Conservation (phyloP, 2,329 filamentous ascomycete species). For the Helotiales sp. region DNA sequence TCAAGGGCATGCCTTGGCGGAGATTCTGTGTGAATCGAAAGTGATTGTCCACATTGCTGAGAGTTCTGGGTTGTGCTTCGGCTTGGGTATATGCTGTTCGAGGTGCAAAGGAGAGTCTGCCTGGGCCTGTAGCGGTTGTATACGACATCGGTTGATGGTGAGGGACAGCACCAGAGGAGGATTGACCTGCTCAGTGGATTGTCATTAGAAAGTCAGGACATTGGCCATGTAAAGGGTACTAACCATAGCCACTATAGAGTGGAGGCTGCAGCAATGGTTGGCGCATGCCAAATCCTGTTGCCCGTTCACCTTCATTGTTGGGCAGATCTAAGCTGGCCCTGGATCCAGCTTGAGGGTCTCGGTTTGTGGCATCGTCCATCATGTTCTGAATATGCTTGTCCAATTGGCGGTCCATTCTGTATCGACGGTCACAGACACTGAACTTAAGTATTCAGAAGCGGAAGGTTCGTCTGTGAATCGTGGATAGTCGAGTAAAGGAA, state of each 20-base stretch:
- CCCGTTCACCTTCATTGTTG: slow-evolving; percentile 4
- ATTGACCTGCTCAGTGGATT: neutral
- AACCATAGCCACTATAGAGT: slow-evolving; percentile 13
- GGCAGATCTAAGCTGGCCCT: slow-evolving; percentile 5
- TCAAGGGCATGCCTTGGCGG: slow-evolving; percentile 20
- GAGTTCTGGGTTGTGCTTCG: slow-evolving; percentile 15
- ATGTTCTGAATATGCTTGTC: slow-evolving; percentile 29
- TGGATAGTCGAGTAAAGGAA: neutral
- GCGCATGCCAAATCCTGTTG: slow-evolving; percentile 7
- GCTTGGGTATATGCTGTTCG: slow-evolving; percentile 20
- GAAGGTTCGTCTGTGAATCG: neutral
- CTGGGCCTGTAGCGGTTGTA: neutral
- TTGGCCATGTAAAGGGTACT: neutral
- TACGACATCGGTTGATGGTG: neutral
- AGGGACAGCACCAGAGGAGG: neutral
- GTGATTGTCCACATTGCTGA: slow-evolving; percentile 29
- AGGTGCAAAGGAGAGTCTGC: slow-evolving; percentile 27
- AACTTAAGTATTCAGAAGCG: neutral
- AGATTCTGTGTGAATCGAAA: slow-evolving; percentile 30
- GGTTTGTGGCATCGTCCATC: slow-evolving; percentile 20
- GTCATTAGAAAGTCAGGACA: neutral
- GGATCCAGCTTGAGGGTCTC: slow-evolving; percentile 8
- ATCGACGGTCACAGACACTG: neutral
- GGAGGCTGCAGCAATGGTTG: slow-evolving; percentile 8
- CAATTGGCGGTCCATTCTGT: slow-evolving; percentile 19